A percentile compares a stretch with the other conserved stretches of the same genome.
Conservation (phyloP, 2,329 filamentous ascomycete species). For the Talaromyces sp. region DNA sequence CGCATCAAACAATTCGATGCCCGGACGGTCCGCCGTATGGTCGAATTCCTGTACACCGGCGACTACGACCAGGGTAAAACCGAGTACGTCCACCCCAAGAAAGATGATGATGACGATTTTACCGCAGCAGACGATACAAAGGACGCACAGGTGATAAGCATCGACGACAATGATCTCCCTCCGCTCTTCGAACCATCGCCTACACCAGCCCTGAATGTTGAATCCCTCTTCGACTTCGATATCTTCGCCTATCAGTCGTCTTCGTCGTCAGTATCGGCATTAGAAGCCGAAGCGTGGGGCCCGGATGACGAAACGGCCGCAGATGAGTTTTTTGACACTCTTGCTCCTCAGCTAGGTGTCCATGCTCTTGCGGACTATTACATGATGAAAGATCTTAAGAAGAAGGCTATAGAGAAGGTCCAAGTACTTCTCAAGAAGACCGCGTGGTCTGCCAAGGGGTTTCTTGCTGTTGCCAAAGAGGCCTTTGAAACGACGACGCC, state of each 20-base stretch:
- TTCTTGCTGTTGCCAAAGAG: background rate
- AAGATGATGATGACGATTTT: background rate
- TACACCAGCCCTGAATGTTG: background rate
- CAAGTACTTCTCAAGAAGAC: background rate
- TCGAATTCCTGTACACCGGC: conserved; percentile 7
- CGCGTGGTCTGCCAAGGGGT: conserved; percentile 6
- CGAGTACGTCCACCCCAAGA: background rate
- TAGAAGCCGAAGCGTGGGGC: background rate
- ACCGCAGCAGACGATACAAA: background rate
- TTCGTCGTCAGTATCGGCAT: background rate
- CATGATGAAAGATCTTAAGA: conserved; percentile 12
- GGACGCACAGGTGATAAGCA: background rate
- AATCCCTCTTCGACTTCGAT: background rate
- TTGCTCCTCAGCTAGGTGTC: conserved; percentile 5
- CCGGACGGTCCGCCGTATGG: conserved; percentile 1
- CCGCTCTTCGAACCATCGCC: background rate
- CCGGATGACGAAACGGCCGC: background rate
- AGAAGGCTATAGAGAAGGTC: conserved; percentile 12
- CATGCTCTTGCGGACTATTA: conserved; percentile 21
- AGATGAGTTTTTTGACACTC: background rate
- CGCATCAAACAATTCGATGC: conserved; percentile 15
- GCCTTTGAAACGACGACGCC: background rate
- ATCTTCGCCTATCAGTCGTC: background rate
- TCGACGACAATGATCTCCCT: background rate
- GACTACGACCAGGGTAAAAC: background rate